A percentile compares a stretch with the other conserved stretches of the same genome.
Conservation (phyloP, 177 flowering plant genomes). For the Telopea speciosissima region DNA sequence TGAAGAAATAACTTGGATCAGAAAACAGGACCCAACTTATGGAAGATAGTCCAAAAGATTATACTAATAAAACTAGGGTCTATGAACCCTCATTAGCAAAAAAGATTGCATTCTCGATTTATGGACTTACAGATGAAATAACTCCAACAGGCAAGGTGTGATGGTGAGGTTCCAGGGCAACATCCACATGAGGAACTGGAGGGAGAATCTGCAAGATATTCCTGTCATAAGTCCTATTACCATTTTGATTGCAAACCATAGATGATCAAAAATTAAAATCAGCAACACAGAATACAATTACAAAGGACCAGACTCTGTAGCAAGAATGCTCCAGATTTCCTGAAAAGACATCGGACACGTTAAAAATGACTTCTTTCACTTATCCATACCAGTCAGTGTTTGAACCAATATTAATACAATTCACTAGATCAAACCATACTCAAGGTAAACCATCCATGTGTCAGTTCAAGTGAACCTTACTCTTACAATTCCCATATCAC, state of each 20-base stretch:
- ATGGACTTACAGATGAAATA: slow-evolving; percentile 60
- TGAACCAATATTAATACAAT: neutral
- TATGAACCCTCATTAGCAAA: neutral
- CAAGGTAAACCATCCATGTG: neutral
- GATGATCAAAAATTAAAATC: neutral
- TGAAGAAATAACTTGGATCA: neutral
- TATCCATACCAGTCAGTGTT: neutral
- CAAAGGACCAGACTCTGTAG: neutral
- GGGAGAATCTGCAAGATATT: slow-evolving; percentile 61
- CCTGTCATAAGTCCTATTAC: neutral
- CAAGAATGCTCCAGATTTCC: too few relatives aligned
- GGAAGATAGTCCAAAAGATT: neutral
- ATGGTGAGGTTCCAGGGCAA: slow-evolving; percentile 54
- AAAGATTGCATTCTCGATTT: neutral
- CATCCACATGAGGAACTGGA: slow-evolving; percentile 64
- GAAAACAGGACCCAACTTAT: neutral
- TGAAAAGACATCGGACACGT: neutral
- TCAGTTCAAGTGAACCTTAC: neutral
- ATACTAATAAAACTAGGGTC: neutral
- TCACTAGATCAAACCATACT: neutral
- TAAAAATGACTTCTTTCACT: neutral
- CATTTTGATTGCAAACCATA: slow-evolving; percentile 39
- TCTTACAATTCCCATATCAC: neutral
- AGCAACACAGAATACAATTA: too few relatives aligned
- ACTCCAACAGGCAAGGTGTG: slow-evolving; percentile 66